Conservation (phyloP, 305 asterid genomes). For the Fraxinus ornus region DNA sequence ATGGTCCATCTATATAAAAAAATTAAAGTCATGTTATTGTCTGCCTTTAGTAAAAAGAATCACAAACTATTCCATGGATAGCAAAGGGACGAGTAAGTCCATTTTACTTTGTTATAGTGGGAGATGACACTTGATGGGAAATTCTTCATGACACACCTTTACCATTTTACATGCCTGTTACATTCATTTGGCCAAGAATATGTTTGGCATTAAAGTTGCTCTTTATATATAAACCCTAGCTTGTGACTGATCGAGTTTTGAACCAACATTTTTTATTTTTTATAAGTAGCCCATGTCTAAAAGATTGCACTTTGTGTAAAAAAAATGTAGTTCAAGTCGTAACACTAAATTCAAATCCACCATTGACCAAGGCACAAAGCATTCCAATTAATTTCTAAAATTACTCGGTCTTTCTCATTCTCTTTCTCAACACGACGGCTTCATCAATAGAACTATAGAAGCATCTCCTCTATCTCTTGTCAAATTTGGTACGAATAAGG, state of each 20-base stretch:
- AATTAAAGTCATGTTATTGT: not conserved
- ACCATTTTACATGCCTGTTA: not conserved
- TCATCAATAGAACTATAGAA: not conserved
- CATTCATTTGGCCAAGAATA: not conserved
- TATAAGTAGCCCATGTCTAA: no score
- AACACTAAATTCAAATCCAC: no score
- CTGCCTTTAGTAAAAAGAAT: not conserved
- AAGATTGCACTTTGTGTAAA: no score
- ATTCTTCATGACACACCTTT: not conserved
- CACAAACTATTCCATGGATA: not conserved
- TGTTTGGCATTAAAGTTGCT: not conserved
- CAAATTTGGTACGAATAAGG: not conserved
- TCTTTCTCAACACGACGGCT: not conserved
- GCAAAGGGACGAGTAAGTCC: not conserved
- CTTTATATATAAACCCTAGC: no score
- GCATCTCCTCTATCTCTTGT: not conserved
- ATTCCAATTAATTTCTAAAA: no score
- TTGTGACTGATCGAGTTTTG: no score
- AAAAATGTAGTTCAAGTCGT: no score
- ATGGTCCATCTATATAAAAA: not conserved
- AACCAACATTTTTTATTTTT: no score
- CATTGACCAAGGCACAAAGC: no score
- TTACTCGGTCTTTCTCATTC: not conserved
- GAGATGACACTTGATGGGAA: not conserved
- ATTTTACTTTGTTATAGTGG: not conserved